phyloP scores from a whole-genome alignment of 495 filamentous ascomycete genomes.

The Astrothelium subdiscretum region DNA sequence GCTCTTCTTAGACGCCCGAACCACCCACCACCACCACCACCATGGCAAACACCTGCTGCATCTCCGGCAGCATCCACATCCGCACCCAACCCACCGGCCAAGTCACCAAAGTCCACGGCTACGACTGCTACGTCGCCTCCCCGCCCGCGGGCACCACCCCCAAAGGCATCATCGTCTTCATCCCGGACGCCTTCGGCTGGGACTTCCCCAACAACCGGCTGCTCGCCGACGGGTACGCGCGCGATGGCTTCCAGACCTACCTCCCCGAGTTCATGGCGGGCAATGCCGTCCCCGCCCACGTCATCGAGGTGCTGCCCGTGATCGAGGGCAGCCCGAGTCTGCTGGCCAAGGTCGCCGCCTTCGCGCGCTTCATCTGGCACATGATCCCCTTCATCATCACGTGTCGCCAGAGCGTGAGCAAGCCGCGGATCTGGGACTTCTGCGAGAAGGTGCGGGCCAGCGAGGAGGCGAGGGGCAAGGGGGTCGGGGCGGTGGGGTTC shows the following conservation, averaged over 20 bases:
- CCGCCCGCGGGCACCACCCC: conserved; percentile 8
- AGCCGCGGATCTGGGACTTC: conserved; percentile 17
- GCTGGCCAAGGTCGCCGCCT: conserved; percentile 11
- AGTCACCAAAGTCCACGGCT: conserved; percentile 19
- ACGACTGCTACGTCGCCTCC: conserved; percentile 23
- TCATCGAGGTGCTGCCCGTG: not conserved
- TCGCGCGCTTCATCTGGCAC: conserved; percentile 11
- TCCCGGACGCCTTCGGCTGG: conserved; percentile 26
- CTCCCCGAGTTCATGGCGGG: conserved; percentile 17
- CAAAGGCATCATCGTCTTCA: conserved; percentile 24
- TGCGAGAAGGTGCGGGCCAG: conserved; percentile 13
- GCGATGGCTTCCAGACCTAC: conserved; percentile 16
- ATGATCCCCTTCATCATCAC: conserved; percentile 13
- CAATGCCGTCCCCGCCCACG: not conserved
- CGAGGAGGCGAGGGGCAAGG: conserved; percentile 16
- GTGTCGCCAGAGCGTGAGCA: conserved; percentile 2
- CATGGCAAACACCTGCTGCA: conserved; percentile 16
- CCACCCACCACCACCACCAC: not conserved
- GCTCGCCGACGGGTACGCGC: conserved; percentile 21
- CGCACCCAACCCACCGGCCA: conserved; percentile 17
- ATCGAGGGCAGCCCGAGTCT: not conserved
- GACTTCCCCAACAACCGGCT: conserved; percentile 21
- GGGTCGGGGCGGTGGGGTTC: conserved; percentile 24
- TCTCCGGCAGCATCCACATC: conserved; percentile 20
- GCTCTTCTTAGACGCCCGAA: too few relatives aligned